These are phyloP conservation scores for Ophiocordyceps camponoti-rufipedis DNA, from an alignment of 2,329 filamentous ascomycete species.

Conservation along the genomic window DNA sequence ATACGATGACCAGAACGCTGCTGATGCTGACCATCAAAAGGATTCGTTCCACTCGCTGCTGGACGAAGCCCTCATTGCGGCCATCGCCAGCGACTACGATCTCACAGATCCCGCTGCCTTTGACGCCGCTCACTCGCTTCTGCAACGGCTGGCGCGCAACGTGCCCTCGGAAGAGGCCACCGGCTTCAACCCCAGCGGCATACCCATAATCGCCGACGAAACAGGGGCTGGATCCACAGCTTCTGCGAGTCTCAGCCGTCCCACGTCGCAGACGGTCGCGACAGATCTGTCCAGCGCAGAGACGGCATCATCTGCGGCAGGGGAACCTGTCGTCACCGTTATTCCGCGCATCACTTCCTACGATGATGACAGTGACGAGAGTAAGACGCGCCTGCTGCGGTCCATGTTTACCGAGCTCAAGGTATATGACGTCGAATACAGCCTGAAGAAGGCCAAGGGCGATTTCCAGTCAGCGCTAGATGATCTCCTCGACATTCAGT, in stretches of 20 bases:
- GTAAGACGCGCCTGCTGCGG: constrained; percentile 44
- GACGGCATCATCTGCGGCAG: constrained; percentile 6
- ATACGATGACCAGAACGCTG: neutral
- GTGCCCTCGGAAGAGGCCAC: constrained; percentile 51
- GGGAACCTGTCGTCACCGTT: constrained; percentile 5
- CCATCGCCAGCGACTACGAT: constrained; percentile 60
- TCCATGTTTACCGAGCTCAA: constrained; percentile 58
- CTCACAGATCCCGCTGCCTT: constrained; percentile 33
- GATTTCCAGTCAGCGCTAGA: constrained; percentile 58
- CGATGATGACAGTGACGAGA: constrained; percentile 29
- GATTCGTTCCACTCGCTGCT: constrained; percentile 55
- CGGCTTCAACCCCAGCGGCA: constrained; percentile 63
- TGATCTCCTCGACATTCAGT: constrained; percentile 61
- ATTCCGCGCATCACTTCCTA: constrained; percentile 15
- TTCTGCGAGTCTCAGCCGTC: constrained; percentile 10
- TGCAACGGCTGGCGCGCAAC: constrained; percentile 47
- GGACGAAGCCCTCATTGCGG: constrained; percentile 60
- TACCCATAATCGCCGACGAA: constrained; percentile 25
- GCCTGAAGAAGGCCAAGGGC: constrained; percentile 47
- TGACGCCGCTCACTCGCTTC: constrained; percentile 32
- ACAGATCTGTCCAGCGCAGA: constrained; percentile 9
- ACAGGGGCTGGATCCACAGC: constrained; percentile 8
- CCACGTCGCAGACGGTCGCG: constrained; percentile 9
- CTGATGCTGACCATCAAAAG: constrained; percentile 18
- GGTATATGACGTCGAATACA: constrained; percentile 43